Evolutionary conservation across 1,284 basidiomycete species (phyloP), one percentile per base, ranked within the genome.

Genomic region (Mrakiaceae sp.): DNA sequence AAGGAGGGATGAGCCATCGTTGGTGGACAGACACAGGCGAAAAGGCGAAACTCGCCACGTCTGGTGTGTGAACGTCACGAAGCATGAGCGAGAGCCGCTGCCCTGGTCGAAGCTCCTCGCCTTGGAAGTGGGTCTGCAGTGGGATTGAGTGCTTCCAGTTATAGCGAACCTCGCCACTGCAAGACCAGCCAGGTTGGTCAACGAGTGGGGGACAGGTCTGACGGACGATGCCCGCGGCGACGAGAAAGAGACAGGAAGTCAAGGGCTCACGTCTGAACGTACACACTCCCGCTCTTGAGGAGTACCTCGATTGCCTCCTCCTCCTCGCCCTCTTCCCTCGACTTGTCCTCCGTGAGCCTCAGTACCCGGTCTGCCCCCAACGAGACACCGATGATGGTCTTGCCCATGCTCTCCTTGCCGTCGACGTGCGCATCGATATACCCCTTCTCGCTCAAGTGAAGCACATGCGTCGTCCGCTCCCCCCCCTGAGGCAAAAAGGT

Each of bases 131-230:
- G 1, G n/a, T 44, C n/a, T 27, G 14, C 11, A 14, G 42, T n/a
- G 47, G 51, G n/a, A 64, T 60, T 6, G 63, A 64, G 54, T 64
- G 63, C 54, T 60, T 64, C 42, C 46, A 64, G 11, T 64, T 50
- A 49, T 64, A 58, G 8, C 63, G 49, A 27, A 53, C 58, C 12
- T 64, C 57, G 7, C 55, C 63, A 12, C 63, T 64, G 50, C 10
- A 14, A 14, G 7, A 2, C 27, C 27, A 27, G 27, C 27, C 27
- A 27, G 27, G 9, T n/a, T 1, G 49, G 16, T 6, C 12, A 44
- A 27, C 11, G 50, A 44, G 5, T 12, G 8, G n/a, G n/a, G n/a
- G 40, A 57, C 9, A 54, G 12, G n/a, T 27, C 27, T 27, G 27
- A 27, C 2, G 27, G 27, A 27, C 27, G 27, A 27, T 27, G 27